Evolutionary conservation across 768 basidiomycete genomes (phyloP).

Genomic region (Boletus rufocinnamomeus): DNA sequence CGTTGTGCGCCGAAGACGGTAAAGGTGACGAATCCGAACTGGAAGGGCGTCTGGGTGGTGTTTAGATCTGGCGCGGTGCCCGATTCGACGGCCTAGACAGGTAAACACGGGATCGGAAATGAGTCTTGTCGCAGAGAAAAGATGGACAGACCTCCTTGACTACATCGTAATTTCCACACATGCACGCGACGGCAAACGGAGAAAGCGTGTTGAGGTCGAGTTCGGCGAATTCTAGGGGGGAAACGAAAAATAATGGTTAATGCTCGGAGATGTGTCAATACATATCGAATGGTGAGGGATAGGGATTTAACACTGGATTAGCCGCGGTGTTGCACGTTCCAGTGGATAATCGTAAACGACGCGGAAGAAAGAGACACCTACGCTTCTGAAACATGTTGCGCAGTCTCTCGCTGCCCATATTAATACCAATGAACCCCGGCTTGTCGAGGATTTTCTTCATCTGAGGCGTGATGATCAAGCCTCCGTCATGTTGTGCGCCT

Average conservation of each 20-base stretch:
- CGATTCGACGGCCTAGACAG: constrained; percentile 23
- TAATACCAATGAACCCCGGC: constrained; percentile 27
- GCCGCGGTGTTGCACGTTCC: not conserved
- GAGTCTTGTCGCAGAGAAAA: not conserved
- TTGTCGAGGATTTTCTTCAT: constrained; percentile 31
- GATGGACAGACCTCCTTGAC: constrained; percentile 25
- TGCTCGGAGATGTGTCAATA: not conserved
- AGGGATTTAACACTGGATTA: not conserved
- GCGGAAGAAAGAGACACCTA: constrained; percentile 13
- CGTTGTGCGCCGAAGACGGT: constrained; percentile 45
- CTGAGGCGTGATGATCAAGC: constrained; percentile 27
- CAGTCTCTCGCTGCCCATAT: constrained; percentile 30
- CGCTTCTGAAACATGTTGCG: constrained; percentile 34
- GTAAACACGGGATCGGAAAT: not conserved
- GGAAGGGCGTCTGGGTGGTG: constrained; percentile 44
- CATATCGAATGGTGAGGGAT: not conserved
- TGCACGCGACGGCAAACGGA: constrained; percentile 27
- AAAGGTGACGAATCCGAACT: constrained; percentile 45
- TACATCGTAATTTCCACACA: constrained; percentile 21
- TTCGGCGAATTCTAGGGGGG: constrained; percentile 18
- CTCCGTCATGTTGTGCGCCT: constrained; percentile 23
- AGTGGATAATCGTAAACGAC: not conserved
- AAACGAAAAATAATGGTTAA: not conserved
- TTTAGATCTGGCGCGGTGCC: constrained; percentile 40
- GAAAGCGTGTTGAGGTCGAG: constrained; percentile 24